Conservation (phyloP, 208 protist species). For the Acanthamoeba divionensis region DNA sequence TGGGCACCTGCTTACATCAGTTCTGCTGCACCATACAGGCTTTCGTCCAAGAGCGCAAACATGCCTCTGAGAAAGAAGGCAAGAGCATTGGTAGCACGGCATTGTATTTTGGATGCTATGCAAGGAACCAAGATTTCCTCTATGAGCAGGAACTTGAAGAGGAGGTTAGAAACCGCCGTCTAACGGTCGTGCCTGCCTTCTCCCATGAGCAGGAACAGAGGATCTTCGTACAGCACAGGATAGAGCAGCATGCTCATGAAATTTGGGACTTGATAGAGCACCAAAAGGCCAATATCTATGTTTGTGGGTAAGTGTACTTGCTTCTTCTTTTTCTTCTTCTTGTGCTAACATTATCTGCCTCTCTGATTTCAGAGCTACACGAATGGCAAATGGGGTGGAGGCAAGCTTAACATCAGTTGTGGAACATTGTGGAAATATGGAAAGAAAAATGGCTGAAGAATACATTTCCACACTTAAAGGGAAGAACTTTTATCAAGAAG, state of each 20-base stretch:
- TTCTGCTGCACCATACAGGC: background rate
- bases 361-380: background rate
- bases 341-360: background rate
- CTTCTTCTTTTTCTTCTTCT: no score
- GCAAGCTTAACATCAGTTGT: background rate
- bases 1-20: no score
- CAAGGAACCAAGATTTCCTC: background rate
- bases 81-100: background rate
- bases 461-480: background rate
- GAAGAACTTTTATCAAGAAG: conserved; percentile 30
- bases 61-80: background rate
- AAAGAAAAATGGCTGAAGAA: background rate
- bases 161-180: background rate
- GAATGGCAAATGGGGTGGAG: background rate
- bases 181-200: background rate
- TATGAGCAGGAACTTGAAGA: background rate
- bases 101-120: background rate
- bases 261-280: background rate
- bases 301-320: background rate
- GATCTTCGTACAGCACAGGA: background rate
- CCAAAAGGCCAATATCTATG: background rate
- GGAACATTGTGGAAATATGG: background rate
- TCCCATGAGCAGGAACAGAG: background rate
- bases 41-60: background rate
- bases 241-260: background rate